Evolutionary conservation across 2,329 filamentous ascomycete species (phyloP), one percentile per base, ranked within the genome.

Genomic region (Keithomyces neogunnii): DNA sequence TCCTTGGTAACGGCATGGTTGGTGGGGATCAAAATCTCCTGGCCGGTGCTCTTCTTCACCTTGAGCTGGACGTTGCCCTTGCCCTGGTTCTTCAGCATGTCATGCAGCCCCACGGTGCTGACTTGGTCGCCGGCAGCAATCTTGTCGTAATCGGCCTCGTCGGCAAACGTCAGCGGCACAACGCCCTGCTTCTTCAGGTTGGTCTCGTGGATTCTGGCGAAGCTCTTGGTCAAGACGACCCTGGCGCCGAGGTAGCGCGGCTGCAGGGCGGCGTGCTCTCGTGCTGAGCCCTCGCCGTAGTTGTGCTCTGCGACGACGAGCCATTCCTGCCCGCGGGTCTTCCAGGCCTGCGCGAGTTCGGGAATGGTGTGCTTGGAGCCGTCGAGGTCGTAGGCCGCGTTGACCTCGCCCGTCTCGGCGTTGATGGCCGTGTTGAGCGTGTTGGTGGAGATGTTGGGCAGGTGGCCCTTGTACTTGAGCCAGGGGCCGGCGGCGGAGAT

Each of bases 401-500:
- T 97, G 57, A 93, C 91, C 70, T 96, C 91, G 60, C 86, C 87
- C 0, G 92, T 99, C 56, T 88, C 89, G 43, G 88, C 90, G 69
- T 96, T 96, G 66, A 91, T 79, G 54, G 93, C 93, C 50, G 90
- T 93, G 72, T 96, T 96, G 58, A 99, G 82, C 2, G 93, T 99
- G 80, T 99, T 99, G 66, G 89, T 89, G 60, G 85, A 88, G 69
- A 99, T 99, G 76, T 99, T 99, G 68, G 93, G 89, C 56, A 99
- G 82, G 71, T 99, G 93, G 56, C 93, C 93, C 78, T 97, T 97
- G 82, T 97, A 99, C 73, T 97, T 97, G 60, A 99, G 82, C 92
- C 92, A 97, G 13, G 92, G 92, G 5, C 92, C 92, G 1, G 92
- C 92, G 35, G 92, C 92, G 38, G 91, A 97, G 71, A 99, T 99